Evolutionary conservation across 2,329 filamentous ascomycete species (phyloP).

Genomic region (Aspergillus texensis): DNA sequence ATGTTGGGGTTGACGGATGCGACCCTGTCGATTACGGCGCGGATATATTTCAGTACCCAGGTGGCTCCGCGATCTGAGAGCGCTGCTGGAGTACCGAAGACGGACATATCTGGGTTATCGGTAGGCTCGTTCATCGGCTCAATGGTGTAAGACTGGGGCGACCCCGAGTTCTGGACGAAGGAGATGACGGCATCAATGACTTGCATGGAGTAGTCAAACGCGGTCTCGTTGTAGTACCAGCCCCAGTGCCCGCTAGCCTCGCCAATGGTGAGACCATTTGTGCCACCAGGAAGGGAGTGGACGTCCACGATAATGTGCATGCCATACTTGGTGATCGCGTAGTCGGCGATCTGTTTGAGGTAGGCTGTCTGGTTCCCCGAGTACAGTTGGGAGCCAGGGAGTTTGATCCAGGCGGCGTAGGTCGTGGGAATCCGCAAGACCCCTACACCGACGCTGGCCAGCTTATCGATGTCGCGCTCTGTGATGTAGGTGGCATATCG

Average conservation of each 20-base stretch:
- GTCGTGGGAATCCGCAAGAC: slow-evolving; percentile 22
- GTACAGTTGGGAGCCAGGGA: slow-evolving; percentile 30
- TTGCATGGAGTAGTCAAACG: slow-evolving; percentile 25
- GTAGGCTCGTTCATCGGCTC: slow-evolving; percentile 32
- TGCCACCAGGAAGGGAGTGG: slow-evolving; percentile 30
- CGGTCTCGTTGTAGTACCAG: slow-evolving; percentile 30
- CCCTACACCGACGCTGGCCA: slow-evolving; percentile 14
- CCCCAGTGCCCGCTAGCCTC: slow-evolving; percentile 27
- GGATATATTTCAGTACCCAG: slow-evolving; percentile 28
- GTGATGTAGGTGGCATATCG: slow-evolving; percentile 24
- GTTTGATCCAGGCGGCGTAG: slow-evolving; percentile 24
- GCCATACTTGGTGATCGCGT: slow-evolving; percentile 25
- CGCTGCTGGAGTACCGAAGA: slow-evolving; percentile 28
- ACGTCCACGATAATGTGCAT: slow-evolving; percentile 33
- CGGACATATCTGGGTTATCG: slow-evolving; percentile 24
- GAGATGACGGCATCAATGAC: slow-evolving; percentile 23
- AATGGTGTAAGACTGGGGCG: slow-evolving; percentile 25
- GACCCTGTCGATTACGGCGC: slow-evolving; percentile 23
- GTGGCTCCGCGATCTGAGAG: slow-evolving; percentile 25
- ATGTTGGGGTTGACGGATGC: slow-evolving; percentile 18
- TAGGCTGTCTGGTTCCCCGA: slow-evolving; percentile 25
- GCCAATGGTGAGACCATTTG: slow-evolving; percentile 29
- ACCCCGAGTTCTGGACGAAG: slow-evolving; percentile 22
- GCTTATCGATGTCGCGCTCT: slow-evolving; percentile 15
- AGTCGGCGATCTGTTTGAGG: slow-evolving; percentile 23